Conservation (phyloP, 2,329 filamentous ascomycete species). For the Epichloe elymi region DNA sequence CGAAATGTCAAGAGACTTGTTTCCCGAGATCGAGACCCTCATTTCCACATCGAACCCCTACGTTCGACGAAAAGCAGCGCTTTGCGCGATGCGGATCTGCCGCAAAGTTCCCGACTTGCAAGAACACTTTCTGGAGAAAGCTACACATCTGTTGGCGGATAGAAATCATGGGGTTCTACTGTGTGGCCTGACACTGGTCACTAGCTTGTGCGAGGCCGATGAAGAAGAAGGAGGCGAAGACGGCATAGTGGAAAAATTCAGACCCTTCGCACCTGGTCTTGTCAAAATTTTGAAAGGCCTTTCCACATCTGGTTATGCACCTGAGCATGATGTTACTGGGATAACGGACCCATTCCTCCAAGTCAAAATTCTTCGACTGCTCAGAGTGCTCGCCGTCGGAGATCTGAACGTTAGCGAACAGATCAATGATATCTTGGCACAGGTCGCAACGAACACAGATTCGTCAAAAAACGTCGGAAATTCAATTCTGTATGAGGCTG, state of each 20-base stretch:
- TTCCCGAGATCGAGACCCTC: conserved; percentile 87
- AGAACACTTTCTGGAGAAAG: conserved; percentile 94
- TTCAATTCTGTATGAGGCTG: conserved; percentile 93
- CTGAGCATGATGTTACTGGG: conserved; percentile 94
- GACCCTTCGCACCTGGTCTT: conserved; percentile 68
- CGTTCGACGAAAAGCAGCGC: conserved; percentile 86
- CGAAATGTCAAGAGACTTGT: conserved; percentile 96
- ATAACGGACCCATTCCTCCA: conserved; percentile 97
- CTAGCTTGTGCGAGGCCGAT: conserved; percentile 86
- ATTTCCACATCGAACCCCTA: conserved; percentile 95
- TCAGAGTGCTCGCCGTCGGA: conserved; percentile 76
- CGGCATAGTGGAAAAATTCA: conserved; percentile 81
- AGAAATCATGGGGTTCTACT: conserved; percentile 91
- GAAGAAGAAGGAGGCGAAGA: conserved; percentile 86
- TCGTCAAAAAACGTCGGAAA: conserved; percentile 98
- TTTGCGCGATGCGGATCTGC: conserved; percentile 99
- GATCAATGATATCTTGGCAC: conserved; percentile 96
- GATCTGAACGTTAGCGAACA: conserved; percentile 84
- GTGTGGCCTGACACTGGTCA: conserved; percentile 82
- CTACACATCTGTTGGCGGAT: conserved; percentile 75
- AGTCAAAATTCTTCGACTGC: conserved; percentile 81
- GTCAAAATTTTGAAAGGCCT: conserved; percentile 86
- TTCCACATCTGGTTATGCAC: conserved; percentile 89
- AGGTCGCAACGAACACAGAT: conserved; percentile 96
- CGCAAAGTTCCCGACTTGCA: conserved; percentile 94